Evolutionary conservation across 352 stramenopile species (phyloP).

Genomic region (Globisporangium cylindrosporum): DNA sequence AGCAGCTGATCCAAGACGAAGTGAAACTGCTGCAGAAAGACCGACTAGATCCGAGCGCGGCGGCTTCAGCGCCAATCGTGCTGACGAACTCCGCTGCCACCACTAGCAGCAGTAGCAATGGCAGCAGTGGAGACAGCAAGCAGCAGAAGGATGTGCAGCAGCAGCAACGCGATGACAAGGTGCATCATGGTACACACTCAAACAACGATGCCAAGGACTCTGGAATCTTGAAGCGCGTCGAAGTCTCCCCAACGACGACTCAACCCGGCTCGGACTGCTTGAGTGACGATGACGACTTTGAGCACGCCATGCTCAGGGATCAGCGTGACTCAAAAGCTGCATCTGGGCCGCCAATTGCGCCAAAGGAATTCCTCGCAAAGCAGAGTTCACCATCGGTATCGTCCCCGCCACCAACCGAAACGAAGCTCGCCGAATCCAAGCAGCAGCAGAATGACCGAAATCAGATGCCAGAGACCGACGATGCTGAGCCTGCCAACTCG

Average conservation of each 20-base stretch:
- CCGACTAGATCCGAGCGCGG: constrained; percentile 15
- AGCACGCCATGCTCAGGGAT: constrained; percentile 5
- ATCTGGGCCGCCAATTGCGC: constrained; percentile 5
- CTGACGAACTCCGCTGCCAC: constrained; percentile 15
- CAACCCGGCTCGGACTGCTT: constrained; percentile 9
- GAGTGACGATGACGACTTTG: constrained; percentile 18
- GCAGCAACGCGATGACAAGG: constrained; percentile 1
- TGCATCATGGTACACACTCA: background rate
- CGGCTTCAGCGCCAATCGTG: constrained; percentile 9
- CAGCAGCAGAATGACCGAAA: constrained; percentile 22
- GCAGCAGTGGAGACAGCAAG: background rate
- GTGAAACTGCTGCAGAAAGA: constrained; percentile 66
- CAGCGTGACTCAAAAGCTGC: background rate
- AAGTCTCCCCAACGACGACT: constrained; percentile 4
- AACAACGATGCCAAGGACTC: constrained; percentile 5
- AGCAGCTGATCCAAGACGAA: constrained; percentile 75
- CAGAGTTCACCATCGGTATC: background rate
- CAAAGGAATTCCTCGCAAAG: constrained; percentile 15
- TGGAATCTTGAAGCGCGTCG: constrained; percentile 1
- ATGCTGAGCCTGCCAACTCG: constrained; percentile 19
- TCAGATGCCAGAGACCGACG: constrained; percentile 34
- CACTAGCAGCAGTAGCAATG: background rate
- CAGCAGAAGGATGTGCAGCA: background rate
- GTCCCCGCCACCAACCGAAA: background rate
- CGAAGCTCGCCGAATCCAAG: background rate